Conservation (phyloP, 179 eudicot genomes). For the Beta macrorhiza region DNA sequence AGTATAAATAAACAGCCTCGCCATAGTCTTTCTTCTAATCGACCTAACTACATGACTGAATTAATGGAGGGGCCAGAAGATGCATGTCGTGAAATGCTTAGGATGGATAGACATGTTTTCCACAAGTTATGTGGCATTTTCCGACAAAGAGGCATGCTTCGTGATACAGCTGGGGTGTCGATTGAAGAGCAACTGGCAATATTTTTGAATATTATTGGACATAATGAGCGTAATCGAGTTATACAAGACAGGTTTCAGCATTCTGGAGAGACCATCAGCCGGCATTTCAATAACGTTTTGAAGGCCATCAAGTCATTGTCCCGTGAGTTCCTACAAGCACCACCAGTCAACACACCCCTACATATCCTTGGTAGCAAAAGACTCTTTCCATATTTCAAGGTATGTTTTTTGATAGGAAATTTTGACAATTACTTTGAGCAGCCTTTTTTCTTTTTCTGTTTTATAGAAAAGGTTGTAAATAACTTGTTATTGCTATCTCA, state of each 20-base stretch:
- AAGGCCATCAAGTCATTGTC: constrained; percentile 76
- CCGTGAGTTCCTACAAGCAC: constrained; percentile 62
- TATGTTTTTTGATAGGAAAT: constrained; percentile 6
- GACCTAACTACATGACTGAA: constrained; percentile 54
- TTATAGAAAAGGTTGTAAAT: too few relatives aligned
- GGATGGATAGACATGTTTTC: constrained; percentile 78
- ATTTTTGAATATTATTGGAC: constrained; percentile 71
- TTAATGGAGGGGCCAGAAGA: constrained; percentile 62
- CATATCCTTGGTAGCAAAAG: constrained; percentile 53
- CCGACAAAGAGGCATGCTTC: constrained; percentile 61
- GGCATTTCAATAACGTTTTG: constrained; percentile 75
- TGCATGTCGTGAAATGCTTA: constrained; percentile 60
- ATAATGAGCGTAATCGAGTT: constrained; percentile 77
- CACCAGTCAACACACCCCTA: constrained; percentile 49
- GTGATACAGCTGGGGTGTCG: constrained; percentile 73
- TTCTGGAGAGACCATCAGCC: constrained; percentile 84
- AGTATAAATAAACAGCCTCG: constrained; percentile 50
- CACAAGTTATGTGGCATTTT: constrained; percentile 51
- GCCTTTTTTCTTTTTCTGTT: too few relatives aligned
- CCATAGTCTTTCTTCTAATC: constrained; percentile 43
- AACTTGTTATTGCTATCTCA: too few relatives aligned
- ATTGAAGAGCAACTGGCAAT: constrained; percentile 84
- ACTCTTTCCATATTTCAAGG: constrained; percentile 74
- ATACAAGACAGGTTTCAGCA: constrained; percentile 72
- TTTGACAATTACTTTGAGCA: too few relatives aligned